phyloP scores from a whole-genome alignment of 371 early-diverging fungal genomes.

The Mucor mucedo region DNA sequence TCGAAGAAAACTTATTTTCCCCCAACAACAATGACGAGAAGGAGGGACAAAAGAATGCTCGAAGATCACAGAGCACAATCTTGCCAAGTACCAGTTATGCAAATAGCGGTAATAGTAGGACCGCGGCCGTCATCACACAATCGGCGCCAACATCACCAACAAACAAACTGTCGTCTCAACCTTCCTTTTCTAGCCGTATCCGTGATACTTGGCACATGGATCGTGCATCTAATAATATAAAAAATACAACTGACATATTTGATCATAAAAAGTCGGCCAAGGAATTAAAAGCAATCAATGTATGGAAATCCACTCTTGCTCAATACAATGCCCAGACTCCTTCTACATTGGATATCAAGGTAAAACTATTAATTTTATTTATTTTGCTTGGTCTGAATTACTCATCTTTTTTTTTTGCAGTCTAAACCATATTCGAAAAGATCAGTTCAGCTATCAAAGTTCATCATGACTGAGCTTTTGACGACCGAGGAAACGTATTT shows the following conservation, averaged over 20 bases:
- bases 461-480: conserved; percentile 38
- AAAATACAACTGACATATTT: conserved; percentile 18
- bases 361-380: not conserved
- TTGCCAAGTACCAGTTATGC: conserved; percentile 9
- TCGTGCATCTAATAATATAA: conserved; percentile 11
- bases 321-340: conserved; percentile 21
- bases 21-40: not conserved
- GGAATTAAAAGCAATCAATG: conserved; percentile 16
- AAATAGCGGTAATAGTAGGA: not conserved
- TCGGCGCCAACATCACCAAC: conserved; percentile 12
- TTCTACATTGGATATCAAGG: conserved; percentile 14
- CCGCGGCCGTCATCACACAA: conserved; percentile 1
- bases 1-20: conserved; percentile 34
- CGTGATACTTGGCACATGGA: conserved; percentile 26
- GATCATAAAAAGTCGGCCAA: conserved; percentile 22
- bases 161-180: conserved; percentile 6
- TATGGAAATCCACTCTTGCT: conserved; percentile 24
- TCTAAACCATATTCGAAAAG: conserved; percentile 17
- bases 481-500: conserved; percentile 47
- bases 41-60: conserved; percentile 14
- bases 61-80: conserved; percentile 23
- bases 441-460: conserved; percentile 36
- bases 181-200: conserved; percentile 27
- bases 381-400: not conserved
- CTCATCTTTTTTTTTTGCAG: conserved; percentile 2